Percentiles rank a stretch among this genome's conserved stretches.
These are phyloP conservation scores for Salix brachista DNA, from an alignment of 345 rosid genomes.

Conservation along the genomic window DNA sequence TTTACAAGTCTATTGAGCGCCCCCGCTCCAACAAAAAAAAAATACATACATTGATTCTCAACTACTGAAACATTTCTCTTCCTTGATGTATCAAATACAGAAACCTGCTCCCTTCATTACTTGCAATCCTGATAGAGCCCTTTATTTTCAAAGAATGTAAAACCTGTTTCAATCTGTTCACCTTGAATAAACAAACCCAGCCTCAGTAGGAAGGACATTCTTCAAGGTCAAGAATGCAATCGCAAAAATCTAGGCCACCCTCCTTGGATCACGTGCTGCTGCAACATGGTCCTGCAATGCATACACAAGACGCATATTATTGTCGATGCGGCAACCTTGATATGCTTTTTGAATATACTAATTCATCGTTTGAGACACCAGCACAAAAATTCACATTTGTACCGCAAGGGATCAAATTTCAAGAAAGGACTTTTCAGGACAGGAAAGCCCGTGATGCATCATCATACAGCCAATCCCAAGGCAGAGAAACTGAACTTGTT, in stretches of 20 bases:
- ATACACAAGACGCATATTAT: constrained; percentile 5
- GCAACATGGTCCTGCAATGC: constrained; percentile 74
- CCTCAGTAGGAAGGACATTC: constrained; percentile 4
- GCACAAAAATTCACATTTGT: too few species aligned
- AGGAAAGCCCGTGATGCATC: neutral
- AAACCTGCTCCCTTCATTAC: constrained; percentile 10
- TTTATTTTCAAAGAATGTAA: constrained; percentile 23
- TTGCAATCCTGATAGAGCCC: neutral
- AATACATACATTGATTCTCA: neutral
- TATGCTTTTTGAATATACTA: too few species aligned
- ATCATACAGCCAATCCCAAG: neutral
- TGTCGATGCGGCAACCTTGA: neutral
- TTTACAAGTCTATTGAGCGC: constrained; percentile 16
- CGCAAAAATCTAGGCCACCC: constrained; percentile 33
- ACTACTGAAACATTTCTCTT: constrained; percentile 3
- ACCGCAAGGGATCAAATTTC: too few species aligned
- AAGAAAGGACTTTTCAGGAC: neutral
- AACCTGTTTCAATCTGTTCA: constrained; percentile 10
- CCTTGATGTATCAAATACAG: constrained; percentile 16
- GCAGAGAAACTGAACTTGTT: neutral
- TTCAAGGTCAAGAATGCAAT: neutral
- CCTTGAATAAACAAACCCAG: neutral
- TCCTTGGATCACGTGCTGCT: constrained; percentile 71
- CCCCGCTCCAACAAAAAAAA: neutral
- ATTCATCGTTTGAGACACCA: too few species aligned